Percentiles rank a stretch among this genome's conserved stretches.
Conservation (phyloP, 768 basidiomycete genomes). For the Agaricus bisporus region DNA sequence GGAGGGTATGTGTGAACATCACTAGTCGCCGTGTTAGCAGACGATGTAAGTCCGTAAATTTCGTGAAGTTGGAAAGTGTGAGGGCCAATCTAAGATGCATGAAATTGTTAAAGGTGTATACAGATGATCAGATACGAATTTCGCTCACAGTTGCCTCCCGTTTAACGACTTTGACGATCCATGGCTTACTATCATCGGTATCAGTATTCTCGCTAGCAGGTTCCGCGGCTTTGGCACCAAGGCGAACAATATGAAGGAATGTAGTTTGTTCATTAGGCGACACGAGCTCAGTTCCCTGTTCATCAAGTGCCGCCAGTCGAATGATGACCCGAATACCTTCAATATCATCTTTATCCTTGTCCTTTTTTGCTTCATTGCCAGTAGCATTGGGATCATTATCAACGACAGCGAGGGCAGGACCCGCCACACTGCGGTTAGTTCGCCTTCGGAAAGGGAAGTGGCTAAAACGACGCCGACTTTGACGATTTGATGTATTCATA, state of each 20-base stretch:
- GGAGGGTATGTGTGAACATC: slow-evolving; percentile 31
- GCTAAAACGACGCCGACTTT: slow-evolving; percentile 53
- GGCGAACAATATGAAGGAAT: slow-evolving; percentile 77
- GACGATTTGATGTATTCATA: slow-evolving; percentile 7
- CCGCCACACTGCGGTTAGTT: slow-evolving; percentile 49
- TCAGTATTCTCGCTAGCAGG: slow-evolving; percentile 27
- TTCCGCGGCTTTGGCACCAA: slow-evolving; percentile 39
- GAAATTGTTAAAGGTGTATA: background rate
- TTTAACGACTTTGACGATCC: slow-evolving; percentile 91
- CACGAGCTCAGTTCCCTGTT: slow-evolving; percentile 59
- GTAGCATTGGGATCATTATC: slow-evolving; percentile 52
- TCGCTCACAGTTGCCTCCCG: slow-evolving; percentile 70
- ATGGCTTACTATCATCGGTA: slow-evolving; percentile 64
- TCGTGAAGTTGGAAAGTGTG: slow-evolving; percentile 96
- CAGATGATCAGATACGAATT: background rate
- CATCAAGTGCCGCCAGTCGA: slow-evolving; percentile 75
- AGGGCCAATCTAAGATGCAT: slow-evolving; percentile 66
- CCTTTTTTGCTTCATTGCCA: slow-evolving; percentile 30
- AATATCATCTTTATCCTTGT: slow-evolving; percentile 40
- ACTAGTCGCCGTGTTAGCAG: slow-evolving; percentile 32
- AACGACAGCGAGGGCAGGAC: slow-evolving; percentile 74
- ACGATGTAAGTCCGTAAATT: slow-evolving; percentile 83
- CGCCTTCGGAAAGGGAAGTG: slow-evolving; percentile 63
- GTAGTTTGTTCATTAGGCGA: slow-evolving; percentile 83
- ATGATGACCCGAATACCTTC: slow-evolving; percentile 78